Percentiles rank a stretch among this genome's conserved stretches.
Evolutionary conservation across 2,329 filamentous ascomycete genomes (phyloP).

Genomic region (Nothophaeocryptopus gaeumannii): DNA sequence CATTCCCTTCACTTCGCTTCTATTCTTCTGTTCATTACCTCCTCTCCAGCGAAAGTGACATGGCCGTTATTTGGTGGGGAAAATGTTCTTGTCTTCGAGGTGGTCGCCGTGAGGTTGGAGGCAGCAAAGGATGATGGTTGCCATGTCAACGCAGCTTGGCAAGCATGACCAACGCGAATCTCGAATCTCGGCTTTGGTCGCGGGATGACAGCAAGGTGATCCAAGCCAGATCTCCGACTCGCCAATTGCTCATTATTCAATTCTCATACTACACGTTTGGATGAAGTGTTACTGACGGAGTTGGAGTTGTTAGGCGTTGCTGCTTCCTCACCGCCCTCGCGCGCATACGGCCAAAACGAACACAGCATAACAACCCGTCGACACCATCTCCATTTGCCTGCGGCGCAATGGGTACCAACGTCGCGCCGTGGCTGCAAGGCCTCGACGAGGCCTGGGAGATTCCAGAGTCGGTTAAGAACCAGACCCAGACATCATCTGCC

Average conservation of each 20-base stretch:
- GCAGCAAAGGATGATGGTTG: constrained; percentile 6
- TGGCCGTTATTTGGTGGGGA: background rate
- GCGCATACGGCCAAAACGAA: background rate
- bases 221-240: background rate
- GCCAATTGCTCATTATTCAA: too few species aligned
- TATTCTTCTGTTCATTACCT: background rate
- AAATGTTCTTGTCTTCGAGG: background rate
- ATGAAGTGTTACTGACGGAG: too few species aligned
- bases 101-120: background rate
- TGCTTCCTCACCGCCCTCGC: background rate
- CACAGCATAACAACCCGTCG: constrained; percentile 21
- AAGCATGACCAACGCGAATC: background rate
- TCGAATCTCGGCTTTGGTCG: background rate
- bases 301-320: too few species aligned
- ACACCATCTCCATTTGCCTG: constrained; percentile 8
- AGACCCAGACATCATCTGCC: constrained; percentile 24
- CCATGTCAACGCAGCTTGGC: constrained; percentile 1
- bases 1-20: background rate
- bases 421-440: constrained; percentile 74
- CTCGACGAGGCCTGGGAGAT: constrained; percentile 59
- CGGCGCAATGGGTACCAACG: constrained; percentile 28
- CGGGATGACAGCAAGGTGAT: background rate
- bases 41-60: background rate
- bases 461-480: constrained; percentile 10
- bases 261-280: too few species aligned